Percentiles rank a stretch among this genome's conserved stretches.
Conservation (phyloP, 257 asterid species). For the Scutellaria barbata region DNA sequence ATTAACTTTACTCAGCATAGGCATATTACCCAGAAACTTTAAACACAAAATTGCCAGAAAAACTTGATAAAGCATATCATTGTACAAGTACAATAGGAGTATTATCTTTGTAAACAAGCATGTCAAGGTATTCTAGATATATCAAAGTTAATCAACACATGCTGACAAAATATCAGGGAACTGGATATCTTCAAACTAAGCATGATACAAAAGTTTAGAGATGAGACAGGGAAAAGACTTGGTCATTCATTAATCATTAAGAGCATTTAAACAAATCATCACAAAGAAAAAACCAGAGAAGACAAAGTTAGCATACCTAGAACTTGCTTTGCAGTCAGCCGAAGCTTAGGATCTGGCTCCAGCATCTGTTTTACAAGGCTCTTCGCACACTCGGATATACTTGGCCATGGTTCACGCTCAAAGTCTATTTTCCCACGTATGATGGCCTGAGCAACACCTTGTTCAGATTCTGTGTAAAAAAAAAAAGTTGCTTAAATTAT, state of each 20-base stretch:
- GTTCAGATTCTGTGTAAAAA: conserved; percentile 92
- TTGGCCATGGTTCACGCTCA: conserved; percentile 97
- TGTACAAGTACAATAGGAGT: not conserved
- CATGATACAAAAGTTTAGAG: conserved; percentile 6
- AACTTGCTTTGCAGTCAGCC: conserved; percentile 93
- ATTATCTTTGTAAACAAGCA: not conserved
- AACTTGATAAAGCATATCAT: not conserved
- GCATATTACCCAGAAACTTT: not conserved
- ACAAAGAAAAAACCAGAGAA: conserved; percentile 18
- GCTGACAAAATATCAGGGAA: conserved; percentile 19
- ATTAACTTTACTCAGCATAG: conserved; percentile 4
- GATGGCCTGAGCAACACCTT: conserved; percentile 99
- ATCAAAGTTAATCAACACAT: conserved; percentile 2
- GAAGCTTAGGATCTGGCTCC: conserved; percentile 93
- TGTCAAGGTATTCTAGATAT: not conserved
- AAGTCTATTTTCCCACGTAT: conserved; percentile 87
- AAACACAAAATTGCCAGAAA: not conserved
- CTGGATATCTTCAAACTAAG: not conserved
- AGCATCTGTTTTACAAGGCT: conserved; percentile 89
- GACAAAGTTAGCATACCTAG: conserved; percentile 58
- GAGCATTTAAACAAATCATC: conserved; percentile 25
- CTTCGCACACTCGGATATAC: conserved; percentile 85
- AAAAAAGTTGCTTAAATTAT: conserved; percentile 36
- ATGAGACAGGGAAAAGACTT: conserved; percentile 9
- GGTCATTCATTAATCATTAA: not conserved